These are phyloP conservation scores for Metschnikowia baotianmanensis DNA, from an alignment of 805 yeast species.

Conservation along the genomic window DNA sequence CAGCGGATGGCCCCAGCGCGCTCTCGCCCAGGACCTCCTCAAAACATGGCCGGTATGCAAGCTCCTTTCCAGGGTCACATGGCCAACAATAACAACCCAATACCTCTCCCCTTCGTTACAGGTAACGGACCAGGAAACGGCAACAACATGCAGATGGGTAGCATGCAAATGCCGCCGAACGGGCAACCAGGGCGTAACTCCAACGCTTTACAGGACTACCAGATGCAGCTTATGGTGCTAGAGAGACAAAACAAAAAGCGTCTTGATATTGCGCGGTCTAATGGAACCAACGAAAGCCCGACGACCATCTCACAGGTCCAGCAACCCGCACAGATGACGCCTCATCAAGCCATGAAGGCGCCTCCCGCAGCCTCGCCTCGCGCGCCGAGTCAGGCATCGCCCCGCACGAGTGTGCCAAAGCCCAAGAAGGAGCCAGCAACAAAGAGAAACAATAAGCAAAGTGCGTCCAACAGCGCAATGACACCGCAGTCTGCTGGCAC, in stretches of 20 bases:
- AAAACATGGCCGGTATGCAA: background rate
- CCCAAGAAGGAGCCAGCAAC: slow-evolving; percentile 33
- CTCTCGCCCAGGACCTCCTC: slow-evolving; percentile 3
- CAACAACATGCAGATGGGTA: slow-evolving; percentile 1
- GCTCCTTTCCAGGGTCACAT: background rate
- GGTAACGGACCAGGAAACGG: slow-evolving; percentile 4
- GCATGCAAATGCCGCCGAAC: slow-evolving; percentile 7
- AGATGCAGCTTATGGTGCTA: slow-evolving; percentile 69
- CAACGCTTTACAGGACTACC: slow-evolving; percentile 76
- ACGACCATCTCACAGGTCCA: slow-evolving; percentile 12
- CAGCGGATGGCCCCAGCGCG: slow-evolving; percentile 8
- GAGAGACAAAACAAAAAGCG: slow-evolving; percentile 76
- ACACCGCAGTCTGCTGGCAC: slow-evolving; percentile 18
- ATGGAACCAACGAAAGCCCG: slow-evolving; percentile 14
- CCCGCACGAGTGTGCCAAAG: slow-evolving; percentile 23
- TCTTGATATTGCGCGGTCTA: slow-evolving; percentile 50
- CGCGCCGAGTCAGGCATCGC: slow-evolving; percentile 35
- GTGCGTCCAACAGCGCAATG: slow-evolving; percentile 19
- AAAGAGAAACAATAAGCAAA: slow-evolving; percentile 32
- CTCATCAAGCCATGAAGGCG: slow-evolving; percentile 16
- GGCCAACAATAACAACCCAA: slow-evolving; percentile 1
- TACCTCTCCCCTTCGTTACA: slow-evolving; percentile 4
- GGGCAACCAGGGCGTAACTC: slow-evolving; percentile 29
- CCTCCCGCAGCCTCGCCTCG: slow-evolving; percentile 36
- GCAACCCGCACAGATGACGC: slow-evolving; percentile 12